Conservation (phyloP, 495 filamentous ascomycete species). For the Hyphodiscus hymeniophilus region DNA sequence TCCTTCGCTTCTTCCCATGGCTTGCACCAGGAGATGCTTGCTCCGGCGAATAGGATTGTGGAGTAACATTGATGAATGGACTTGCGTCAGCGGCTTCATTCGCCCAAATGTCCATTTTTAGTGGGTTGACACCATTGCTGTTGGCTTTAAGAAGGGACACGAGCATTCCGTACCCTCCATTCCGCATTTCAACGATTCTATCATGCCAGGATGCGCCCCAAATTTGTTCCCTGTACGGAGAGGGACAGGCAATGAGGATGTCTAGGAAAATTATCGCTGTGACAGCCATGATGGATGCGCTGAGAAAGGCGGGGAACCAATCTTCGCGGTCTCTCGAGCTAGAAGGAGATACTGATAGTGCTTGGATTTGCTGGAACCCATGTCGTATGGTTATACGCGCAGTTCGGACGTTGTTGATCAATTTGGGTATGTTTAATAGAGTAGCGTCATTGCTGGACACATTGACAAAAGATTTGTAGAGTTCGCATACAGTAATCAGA, state of each 20-base stretch:
- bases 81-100: background rate
- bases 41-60: background rate
- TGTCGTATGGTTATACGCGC: background rate
- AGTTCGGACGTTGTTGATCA: background rate
- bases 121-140: background rate
- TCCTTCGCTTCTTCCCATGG: background rate
- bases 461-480: background rate
- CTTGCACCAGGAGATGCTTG: background rate
- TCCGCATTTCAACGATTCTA: background rate
- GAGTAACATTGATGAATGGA: slow-evolving; percentile 1
- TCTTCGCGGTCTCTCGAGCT: background rate
- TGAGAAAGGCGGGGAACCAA: slow-evolving; percentile 3
- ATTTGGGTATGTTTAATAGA: background rate
- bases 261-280: background rate
- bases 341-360: background rate
- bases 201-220: background rate
- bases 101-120: background rate
- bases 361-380: background rate
- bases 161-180: background rate
- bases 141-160: background rate
- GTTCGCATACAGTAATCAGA: slow-evolving; percentile 1
- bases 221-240: slow-evolving; percentile 1
- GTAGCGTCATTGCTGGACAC: background rate
- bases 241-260: background rate
- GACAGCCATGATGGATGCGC: background rate